Percentiles rank a stretch among this genome's conserved stretches.
phyloP scores from a whole-genome alignment of 176 grass and related monocot genomes.

The Chrysopogon serrulatus region DNA sequence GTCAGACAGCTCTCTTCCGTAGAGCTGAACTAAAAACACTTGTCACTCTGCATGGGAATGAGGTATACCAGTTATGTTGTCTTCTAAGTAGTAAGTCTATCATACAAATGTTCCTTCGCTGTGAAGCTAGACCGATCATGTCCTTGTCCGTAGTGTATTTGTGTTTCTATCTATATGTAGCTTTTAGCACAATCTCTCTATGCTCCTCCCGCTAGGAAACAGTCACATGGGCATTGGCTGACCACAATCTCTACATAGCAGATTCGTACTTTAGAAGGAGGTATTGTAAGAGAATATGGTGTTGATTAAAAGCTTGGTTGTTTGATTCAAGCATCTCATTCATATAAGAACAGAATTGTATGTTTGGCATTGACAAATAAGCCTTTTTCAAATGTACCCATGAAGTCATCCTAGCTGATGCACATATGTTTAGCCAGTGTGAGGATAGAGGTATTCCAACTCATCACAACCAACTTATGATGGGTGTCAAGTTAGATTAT shows the following conservation, averaged over 20 bases:
- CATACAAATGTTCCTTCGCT: background rate
- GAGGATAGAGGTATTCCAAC: background rate
- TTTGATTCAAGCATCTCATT: background rate
- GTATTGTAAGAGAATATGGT: background rate
- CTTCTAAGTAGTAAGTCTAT: background rate
- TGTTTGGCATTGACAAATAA: background rate
- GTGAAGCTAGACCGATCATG: background rate
- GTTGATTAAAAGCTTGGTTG: slow-evolving; percentile 3
- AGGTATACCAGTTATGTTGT: slow-evolving; percentile 42
- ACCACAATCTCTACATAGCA: background rate
- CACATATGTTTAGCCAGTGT: background rate
- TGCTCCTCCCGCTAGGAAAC: background rate
- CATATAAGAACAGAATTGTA: background rate
- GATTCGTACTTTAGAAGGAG: background rate
- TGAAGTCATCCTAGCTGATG: background rate
- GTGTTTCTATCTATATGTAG: background rate
- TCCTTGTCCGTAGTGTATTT: background rate
- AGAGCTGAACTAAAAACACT: slow-evolving; percentile 97
- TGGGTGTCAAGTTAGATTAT: background rate
- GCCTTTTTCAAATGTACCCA: background rate
- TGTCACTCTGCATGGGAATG: slow-evolving; percentile 86
- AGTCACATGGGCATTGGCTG: background rate
- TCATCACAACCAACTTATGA: background rate
- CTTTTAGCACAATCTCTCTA: background rate
- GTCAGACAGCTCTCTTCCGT: slow-evolving; percentile 77